phyloP scores from a whole-genome alignment of 2,329 filamentous ascomycete genomes.

The Phaeoacremonium minimum region DNA sequence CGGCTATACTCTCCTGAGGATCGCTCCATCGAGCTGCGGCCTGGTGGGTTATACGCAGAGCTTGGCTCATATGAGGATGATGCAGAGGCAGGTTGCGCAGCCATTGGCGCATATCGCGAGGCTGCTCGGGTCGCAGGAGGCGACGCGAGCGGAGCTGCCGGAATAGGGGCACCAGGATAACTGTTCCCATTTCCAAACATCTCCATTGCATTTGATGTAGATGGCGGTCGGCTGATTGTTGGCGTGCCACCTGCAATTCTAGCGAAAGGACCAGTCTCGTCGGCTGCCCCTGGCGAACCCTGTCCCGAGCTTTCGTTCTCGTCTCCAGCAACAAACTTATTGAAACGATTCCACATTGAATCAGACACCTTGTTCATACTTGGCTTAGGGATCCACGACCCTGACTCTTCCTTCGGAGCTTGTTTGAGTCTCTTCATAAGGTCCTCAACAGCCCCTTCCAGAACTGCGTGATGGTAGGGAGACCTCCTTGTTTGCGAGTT shows the following conservation, averaged over 20 bases:
- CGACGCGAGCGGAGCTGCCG: constrained; percentile 23
- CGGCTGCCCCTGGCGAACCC: constrained; percentile 50
- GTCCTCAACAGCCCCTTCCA: constrained; percentile 78
- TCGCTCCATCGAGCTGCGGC: constrained; percentile 38
- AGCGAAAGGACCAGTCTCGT: constrained; percentile 75
- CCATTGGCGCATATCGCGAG: constrained; percentile 46
- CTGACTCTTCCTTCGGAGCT: constrained; percentile 74
- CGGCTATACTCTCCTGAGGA: constrained; percentile 37
- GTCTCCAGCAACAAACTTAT: constrained; percentile 92
- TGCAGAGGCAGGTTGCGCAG: constrained; percentile 19
- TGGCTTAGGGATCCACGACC: constrained; percentile 90
- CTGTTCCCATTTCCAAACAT: constrained; percentile 54
- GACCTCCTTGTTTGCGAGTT: constrained; percentile 79
- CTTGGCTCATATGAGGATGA: constrained; percentile 19
- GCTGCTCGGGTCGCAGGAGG: constrained; percentile 36
- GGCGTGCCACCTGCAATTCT: constrained; percentile 74
- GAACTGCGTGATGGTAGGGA: constrained; percentile 74
- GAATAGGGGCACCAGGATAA: constrained; percentile 24
- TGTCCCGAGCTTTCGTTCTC: constrained; percentile 65
- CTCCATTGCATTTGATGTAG: constrained; percentile 55
- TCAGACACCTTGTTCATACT: constrained; percentile 95
- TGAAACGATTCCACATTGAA: constrained; percentile 87
- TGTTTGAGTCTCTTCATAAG: constrained; percentile 78
- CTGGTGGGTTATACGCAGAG: constrained; percentile 21
- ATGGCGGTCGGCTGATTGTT: constrained; percentile 70